Percentiles rank a stretch among this genome's conserved stretches.
Evolutionary conservation across 2,329 filamentous ascomycete species (phyloP).

Genomic region (Didymella sp.): DNA sequence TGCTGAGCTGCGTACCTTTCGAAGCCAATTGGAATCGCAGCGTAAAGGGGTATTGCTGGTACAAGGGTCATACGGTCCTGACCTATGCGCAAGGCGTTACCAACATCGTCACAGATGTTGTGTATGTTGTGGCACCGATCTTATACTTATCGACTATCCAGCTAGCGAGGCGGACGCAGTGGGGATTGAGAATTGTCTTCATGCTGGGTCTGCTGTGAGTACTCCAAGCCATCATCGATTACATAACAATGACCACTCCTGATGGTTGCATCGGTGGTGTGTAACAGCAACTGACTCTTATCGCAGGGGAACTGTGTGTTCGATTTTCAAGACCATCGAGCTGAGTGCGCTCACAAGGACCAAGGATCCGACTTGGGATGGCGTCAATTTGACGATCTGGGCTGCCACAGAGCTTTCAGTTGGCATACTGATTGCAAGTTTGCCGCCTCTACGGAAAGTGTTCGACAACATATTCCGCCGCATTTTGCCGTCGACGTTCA

Average conservation of each 20-base stretch:
- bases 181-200: slow-evolving; percentile 38
- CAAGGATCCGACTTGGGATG: slow-evolving; percentile 34
- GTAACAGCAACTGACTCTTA: not conserved
- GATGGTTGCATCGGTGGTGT: not conserved
- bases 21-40: slow-evolving; percentile 38
- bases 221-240: not conserved
- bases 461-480: slow-evolving; percentile 31
- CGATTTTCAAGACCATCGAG: slow-evolving; percentile 36
- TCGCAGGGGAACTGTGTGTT: slow-evolving; percentile 29
- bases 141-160: slow-evolving; percentile 37
- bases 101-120: slow-evolving; percentile 38
- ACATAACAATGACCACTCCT: not conserved
- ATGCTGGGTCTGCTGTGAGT: slow-evolving; percentile 36
- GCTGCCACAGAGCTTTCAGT: slow-evolving; percentile 32
- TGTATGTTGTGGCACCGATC: slow-evolving; percentile 38
- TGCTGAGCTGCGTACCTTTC: slow-evolving; percentile 35
- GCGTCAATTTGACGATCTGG: slow-evolving; percentile 37
- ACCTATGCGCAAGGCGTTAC: slow-evolving; percentile 31
- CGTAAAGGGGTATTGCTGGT: slow-evolving; percentile 32
- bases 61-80: slow-evolving; percentile 21
- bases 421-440: slow-evolving; percentile 33
- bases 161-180: slow-evolving; percentile 33
- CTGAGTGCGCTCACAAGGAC: slow-evolving; percentile 31
- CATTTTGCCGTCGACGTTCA: slow-evolving; percentile 27
- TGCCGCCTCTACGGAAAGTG: slow-evolving; percentile 37